Conservation (phyloP, 805 yeast genomes). For the Aciculoconidium aculeatum region DNA sequence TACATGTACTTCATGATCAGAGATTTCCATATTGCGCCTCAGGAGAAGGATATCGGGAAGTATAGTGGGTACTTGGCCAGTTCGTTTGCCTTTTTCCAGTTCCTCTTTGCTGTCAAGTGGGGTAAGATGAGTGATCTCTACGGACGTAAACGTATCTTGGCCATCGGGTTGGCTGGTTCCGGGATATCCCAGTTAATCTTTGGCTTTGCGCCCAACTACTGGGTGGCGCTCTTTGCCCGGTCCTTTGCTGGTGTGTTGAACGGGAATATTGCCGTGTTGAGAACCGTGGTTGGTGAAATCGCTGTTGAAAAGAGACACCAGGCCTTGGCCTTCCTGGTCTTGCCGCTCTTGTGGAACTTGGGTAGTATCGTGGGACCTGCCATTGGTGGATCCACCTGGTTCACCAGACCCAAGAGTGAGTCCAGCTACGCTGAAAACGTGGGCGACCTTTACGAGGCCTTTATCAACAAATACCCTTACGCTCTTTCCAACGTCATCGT, state of each 20-base stretch:
- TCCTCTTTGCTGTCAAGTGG: constrained; percentile 55
- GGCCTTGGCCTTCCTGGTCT: constrained; percentile 54
- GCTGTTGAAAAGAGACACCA: constrained; percentile 53
- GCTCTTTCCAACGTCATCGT: constrained; percentile 49
- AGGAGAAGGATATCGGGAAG: constrained; percentile 48
- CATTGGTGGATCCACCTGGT: constrained; percentile 45
- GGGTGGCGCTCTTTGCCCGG: constrained; percentile 49
- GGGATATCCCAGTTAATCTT: constrained; percentile 41
- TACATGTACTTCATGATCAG: constrained; percentile 59
- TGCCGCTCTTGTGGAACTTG: constrained; percentile 57
- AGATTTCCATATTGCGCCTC: constrained; percentile 44
- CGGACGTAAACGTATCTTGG: constrained; percentile 52
- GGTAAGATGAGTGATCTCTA: constrained; percentile 47
- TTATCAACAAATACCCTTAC: constrained; percentile 40
- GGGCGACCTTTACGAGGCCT: constrained; percentile 12
- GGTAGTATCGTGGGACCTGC: constrained; percentile 60
- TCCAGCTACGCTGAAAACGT: constrained; percentile 1
- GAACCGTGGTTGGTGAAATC: constrained; percentile 58
- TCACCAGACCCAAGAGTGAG: constrained; percentile 40
- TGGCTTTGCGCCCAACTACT: constrained; percentile 50
- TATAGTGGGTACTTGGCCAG: constrained; percentile 61
- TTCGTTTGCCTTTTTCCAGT: constrained; percentile 55
- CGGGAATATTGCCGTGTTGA: constrained; percentile 60
- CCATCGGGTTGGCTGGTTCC: constrained; percentile 50
- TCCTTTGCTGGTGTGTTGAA: constrained; percentile 51